Evolutionary conservation across 1,284 basidiomycete genomes (phyloP).

Genomic region (Inonotus hispidus): DNA sequence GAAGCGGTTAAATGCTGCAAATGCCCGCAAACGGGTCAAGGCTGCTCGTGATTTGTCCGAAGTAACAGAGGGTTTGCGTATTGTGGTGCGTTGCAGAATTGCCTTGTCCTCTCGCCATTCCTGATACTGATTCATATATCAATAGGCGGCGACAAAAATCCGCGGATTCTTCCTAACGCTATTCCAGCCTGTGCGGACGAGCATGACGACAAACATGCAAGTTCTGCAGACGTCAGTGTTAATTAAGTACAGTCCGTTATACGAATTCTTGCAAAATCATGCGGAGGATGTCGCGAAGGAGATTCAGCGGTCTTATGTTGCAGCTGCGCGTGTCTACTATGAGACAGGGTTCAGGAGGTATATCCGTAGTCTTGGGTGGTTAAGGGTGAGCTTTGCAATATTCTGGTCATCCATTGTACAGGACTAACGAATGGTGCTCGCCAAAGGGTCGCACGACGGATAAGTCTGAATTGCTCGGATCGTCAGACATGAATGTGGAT

Average conservation of each 20-base stretch:
- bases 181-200: conserved; percentile 76
- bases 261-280: conserved; percentile 81
- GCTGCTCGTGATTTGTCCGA: conserved; percentile 79
- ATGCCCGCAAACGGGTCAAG: conserved; percentile 72
- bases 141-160: conserved; percentile 81
- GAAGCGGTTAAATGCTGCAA: conserved; percentile 61
- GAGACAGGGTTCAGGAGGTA: conserved; percentile 96
- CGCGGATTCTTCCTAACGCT: conserved; percentile 83
- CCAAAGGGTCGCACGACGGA: conserved; percentile 55
- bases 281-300: conserved; percentile 81
- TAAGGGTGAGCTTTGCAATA: conserved; percentile 50
- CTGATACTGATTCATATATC: neutral
- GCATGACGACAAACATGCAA: conserved; percentile 89
- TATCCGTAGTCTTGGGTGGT: conserved; percentile 69
- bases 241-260: conserved; percentile 81
- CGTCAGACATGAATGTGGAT: conserved; percentile 32
- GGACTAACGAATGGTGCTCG: neutral
- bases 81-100: conserved; percentile 54
- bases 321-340: conserved; percentile 85
- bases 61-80: conserved; percentile 79
- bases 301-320: conserved; percentile 84
- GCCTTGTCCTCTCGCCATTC: neutral
- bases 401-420: neutral
- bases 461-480: conserved; percentile 55
- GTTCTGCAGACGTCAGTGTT: conserved; percentile 88